Conservation (phyloP, 2,329 filamentous ascomycete genomes). For the Sporothrix humicola region DNA sequence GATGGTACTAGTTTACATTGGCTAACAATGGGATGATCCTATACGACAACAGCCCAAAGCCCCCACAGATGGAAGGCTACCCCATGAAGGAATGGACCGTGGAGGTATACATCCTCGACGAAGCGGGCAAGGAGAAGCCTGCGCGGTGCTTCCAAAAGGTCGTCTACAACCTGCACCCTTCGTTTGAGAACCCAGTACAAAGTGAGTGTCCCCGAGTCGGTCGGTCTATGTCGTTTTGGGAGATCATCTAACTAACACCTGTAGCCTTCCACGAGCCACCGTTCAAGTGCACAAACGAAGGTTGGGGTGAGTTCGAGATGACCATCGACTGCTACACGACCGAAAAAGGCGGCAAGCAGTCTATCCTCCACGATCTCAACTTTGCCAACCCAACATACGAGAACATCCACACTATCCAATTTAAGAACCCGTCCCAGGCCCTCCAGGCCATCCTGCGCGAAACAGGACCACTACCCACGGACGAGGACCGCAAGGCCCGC, state of each 20-base stretch:
- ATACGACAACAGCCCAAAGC: slow-evolving; percentile 67
- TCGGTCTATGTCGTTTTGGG: not conserved
- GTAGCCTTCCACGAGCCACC: slow-evolving; percentile 81
- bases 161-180: slow-evolving; percentile 90
- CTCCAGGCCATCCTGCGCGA: slow-evolving; percentile 79
- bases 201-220: slow-evolving; percentile 60
- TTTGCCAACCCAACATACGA: slow-evolving; percentile 85
- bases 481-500: slow-evolving; percentile 67
- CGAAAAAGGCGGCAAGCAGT: slow-evolving; percentile 83
- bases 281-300: slow-evolving; percentile 89
- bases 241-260: not conserved
- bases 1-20: not conserved
- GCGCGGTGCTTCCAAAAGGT: slow-evolving; percentile 91
- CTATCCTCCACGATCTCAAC: slow-evolving; percentile 87
- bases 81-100: slow-evolving; percentile 94
- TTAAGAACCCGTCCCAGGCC: slow-evolving; percentile 92
- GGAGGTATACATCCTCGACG: slow-evolving; percentile 81
- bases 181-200: slow-evolving; percentile 85
- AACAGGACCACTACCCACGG: slow-evolving; percentile 82
- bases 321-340: slow-evolving; percentile 79
- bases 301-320: slow-evolving; percentile 99
- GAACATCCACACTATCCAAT: slow-evolving; percentile 76
- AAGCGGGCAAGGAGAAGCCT: slow-evolving; percentile 81
- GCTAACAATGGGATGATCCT: not conserved
- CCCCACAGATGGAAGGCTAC: slow-evolving; percentile 81